Evolutionary conservation across 306 rosid genomes (phyloP).

Genomic region (Prinsepia uniflora): DNA sequence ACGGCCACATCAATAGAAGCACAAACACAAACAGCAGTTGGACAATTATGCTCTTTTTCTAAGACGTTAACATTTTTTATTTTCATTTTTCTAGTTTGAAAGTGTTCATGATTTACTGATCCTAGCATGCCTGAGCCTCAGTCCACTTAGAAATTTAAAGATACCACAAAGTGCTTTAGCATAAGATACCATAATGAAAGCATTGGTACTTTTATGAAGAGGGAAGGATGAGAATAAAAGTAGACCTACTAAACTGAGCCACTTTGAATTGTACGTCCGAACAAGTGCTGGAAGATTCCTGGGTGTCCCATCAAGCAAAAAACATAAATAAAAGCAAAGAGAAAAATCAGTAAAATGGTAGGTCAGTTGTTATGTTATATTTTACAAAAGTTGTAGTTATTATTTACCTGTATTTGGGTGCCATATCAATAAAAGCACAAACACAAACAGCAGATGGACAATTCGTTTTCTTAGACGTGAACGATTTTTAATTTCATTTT

Average conservation of each 20-base stretch:
- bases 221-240: not conserved
- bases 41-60: too few relatives aligned
- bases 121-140: not conserved
- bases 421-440: not conserved
- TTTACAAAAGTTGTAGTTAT: not conserved
- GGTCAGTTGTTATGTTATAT: not conserved
- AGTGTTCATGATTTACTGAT: not conserved
- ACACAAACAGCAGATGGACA: too few relatives aligned
- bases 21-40: too few relatives aligned
- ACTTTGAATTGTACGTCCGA: not conserved
- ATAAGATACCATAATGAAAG: not conserved
- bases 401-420: not conserved
- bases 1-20: too few relatives aligned
- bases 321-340: not conserved
- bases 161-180: not conserved
- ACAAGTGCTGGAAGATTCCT: not conserved
- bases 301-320: not conserved
- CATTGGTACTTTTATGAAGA: not conserved
- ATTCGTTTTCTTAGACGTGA: too few relatives aligned
- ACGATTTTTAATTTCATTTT: not conserved
- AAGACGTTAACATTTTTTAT: not conserved
- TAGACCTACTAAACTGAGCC: not conserved
- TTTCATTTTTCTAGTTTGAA: not conserved
- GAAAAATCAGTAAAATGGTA: not conserved
- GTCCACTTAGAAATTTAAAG: not conserved